Evolutionary conservation across 192 early-diverging fungal species (phyloP), one percentile per base, ranked within the genome.

Genomic region (Borealophlyctis nickersoniae): DNA sequence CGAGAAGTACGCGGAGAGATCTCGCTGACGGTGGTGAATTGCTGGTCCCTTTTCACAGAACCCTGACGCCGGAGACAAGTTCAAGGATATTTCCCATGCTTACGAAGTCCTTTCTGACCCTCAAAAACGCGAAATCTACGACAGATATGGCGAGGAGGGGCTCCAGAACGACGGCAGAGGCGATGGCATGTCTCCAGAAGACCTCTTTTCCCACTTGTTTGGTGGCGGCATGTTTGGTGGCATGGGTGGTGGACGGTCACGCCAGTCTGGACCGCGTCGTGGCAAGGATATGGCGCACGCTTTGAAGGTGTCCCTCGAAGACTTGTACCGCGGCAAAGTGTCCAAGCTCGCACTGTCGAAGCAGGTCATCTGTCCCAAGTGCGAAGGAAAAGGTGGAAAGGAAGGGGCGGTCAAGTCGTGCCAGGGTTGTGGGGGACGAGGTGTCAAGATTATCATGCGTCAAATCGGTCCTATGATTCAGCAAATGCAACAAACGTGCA

Each of bases 381-480:
- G 98, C 80, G 90, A 96, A 26, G 98, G 96, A 65, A 88, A 87
- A 71, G 98, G 98, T 59, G 95, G 95, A 48, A 96, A 97, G 79
- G 94, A 66, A 39, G 76, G 96, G 16, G 87, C 93, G 13, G 91
- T 91, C 52, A 86, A 86, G 80, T 76, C 83, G 29, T 99, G 98
- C 75, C 45, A 55, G 27, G 83, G 77, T 26, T 99, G 98, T 82
- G 69, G 87, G 36, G 98, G 98, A 36, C 85, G 88, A 56, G 98
- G 98, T 80, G 78, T 96, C 61, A 90, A 89, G 77, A 78, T 95
- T 27, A 85, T 89, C 58, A 81, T 96, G 61, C 81, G 96, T 52
- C 94, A 98, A 73, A 89, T 99, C 80, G 98, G 98, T 27, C 98
- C 98, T 23, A 98, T 99, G 96, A 89, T 99, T 60, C 98, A 99